Evolutionary conservation across 148 eudicot species (phyloP).

Genomic region (Amaranthus cruentus): DNA sequence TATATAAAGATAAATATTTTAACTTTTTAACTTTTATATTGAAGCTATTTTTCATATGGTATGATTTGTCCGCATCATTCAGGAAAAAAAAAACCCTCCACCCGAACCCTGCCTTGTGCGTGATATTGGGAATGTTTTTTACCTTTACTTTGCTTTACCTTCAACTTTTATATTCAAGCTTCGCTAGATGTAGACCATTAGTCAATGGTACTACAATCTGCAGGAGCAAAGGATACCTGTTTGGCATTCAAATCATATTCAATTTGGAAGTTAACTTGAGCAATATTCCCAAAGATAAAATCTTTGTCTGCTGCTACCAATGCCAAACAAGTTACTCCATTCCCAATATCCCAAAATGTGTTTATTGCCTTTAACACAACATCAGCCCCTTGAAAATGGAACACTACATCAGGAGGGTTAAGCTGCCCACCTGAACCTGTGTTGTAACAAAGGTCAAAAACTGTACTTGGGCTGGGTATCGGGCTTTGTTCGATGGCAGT

Average conservation of each 20-base stretch:
- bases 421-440: not conserved
- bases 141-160: no score
- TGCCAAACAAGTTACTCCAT: slow-evolving; percentile 23
- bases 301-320: slow-evolving; percentile 13
- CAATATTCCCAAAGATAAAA: slow-evolving; percentile 28
- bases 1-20: no score
- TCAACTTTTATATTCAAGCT: no score
- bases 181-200: no score
- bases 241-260: slow-evolving; percentile 17
- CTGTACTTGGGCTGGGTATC: slow-evolving; percentile 4
- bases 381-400: slow-evolving; percentile 34
- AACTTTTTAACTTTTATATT: no score
- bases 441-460: slow-evolving; percentile 20
- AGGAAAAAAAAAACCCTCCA: no score
- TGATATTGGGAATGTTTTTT: no score
- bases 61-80: no score
- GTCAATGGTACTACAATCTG: slow-evolving; percentile 9
- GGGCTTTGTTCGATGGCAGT: not conserved
- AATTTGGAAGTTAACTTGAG: slow-evolving; percentile 27
- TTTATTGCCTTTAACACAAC: slow-evolving; percentile 21
- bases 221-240: slow-evolving; percentile 16
- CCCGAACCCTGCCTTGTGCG: no score
- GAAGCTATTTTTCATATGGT: no score
- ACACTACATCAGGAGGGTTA: slow-evolving; percentile 17
- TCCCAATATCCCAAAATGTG: not conserved